Evolutionary conservation across 352 stramenopile species (phyloP).

Genomic region (Phytophthora pinifolia): DNA sequence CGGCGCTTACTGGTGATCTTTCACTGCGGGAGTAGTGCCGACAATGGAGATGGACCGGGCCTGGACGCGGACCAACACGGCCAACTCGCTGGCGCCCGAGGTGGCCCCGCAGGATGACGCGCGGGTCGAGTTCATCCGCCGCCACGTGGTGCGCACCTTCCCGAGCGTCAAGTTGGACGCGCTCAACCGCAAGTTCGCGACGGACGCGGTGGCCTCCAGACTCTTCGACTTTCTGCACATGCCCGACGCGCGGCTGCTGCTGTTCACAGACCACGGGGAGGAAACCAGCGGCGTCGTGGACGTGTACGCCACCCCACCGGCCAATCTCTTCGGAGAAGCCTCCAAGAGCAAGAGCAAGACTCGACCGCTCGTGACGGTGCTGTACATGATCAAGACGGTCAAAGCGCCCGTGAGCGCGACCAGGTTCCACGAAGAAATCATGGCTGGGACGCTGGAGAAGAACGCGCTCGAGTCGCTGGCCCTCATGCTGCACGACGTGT

Average conservation of each 20-base stretch:
- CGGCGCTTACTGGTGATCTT: conserved; percentile 4
- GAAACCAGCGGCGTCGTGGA: conserved; percentile 50
- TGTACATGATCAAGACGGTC: conserved; percentile 78
- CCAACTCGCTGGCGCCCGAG: conserved; percentile 5
- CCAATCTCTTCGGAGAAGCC: conserved; percentile 41
- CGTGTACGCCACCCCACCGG: conserved; percentile 63
- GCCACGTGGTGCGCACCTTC: conserved; percentile 67
- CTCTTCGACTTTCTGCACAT: conserved; percentile 80
- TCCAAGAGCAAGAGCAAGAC: conserved; percentile 11
- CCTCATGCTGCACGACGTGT: conserved; percentile 72
- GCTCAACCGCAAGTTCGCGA: conserved; percentile 62
- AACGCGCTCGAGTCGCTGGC: conserved; percentile 76
- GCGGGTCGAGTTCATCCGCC: conserved; percentile 66
- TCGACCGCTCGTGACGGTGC: conserved; percentile 44
- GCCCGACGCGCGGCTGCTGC: conserved; percentile 52
- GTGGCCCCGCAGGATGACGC: conserved; percentile 51
- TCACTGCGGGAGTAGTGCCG: not conserved
- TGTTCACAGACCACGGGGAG: conserved; percentile 74
- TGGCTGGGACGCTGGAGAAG: conserved; percentile 70
- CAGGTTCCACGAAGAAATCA: conserved; percentile 67
- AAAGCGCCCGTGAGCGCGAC: conserved; percentile 65
- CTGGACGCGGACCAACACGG: conserved; percentile 18
- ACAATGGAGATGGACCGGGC: conserved; percentile 25
- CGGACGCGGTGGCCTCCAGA: conserved; percentile 51
- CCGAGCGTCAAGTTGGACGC: conserved; percentile 56